Percentiles rank a stretch among this genome's conserved stretches.
phyloP scores from a whole-genome alignment of 2,329 filamentous ascomycete species.

The Clarireedia hainanense region DNA sequence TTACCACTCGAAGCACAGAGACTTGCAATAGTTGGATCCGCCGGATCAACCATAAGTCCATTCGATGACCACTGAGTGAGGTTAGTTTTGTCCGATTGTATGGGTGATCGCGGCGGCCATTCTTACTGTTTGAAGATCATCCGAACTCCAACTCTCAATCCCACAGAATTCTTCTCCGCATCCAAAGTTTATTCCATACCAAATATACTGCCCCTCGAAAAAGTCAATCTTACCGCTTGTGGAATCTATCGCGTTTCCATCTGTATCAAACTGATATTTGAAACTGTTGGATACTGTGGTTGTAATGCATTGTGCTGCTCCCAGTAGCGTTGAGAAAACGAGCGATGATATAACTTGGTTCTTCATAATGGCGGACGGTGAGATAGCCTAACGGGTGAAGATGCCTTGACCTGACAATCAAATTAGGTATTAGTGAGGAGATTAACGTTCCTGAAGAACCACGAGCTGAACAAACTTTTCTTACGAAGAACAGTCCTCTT shows the following conservation, averaged over 20 bases:
- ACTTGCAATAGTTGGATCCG: not conserved
- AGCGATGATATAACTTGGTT: not conserved
- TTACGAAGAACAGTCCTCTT: too few relatives aligned
- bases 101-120: not conserved
- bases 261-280: conserved; percentile 17
- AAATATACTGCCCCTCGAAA: conserved; percentile 17
- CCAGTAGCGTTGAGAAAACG: not conserved
- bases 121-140: not conserved
- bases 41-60: conserved; percentile 1
- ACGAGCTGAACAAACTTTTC: too few relatives aligned
- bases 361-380: not conserved
- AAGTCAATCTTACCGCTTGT: conserved; percentile 22
- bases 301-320: not conserved
- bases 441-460: not conserved
- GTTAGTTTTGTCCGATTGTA: not conserved
- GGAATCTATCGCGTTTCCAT: conserved; percentile 21
- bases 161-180: conserved; percentile 20
- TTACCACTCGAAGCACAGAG: not conserved
- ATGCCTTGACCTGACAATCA: not conserved
- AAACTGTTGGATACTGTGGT: conserved; percentile 1
- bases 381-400: too few relatives aligned
- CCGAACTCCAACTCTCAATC: conserved; percentile 10
- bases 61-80: conserved; percentile 1
- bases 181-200: conserved; percentile 18
- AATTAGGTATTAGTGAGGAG: not conserved